A percentile compares a stretch with the other conserved stretches of the same genome.
Conservation (phyloP, 2,329 filamentous ascomycete species). For the Domatiomyces globalis region DNA sequence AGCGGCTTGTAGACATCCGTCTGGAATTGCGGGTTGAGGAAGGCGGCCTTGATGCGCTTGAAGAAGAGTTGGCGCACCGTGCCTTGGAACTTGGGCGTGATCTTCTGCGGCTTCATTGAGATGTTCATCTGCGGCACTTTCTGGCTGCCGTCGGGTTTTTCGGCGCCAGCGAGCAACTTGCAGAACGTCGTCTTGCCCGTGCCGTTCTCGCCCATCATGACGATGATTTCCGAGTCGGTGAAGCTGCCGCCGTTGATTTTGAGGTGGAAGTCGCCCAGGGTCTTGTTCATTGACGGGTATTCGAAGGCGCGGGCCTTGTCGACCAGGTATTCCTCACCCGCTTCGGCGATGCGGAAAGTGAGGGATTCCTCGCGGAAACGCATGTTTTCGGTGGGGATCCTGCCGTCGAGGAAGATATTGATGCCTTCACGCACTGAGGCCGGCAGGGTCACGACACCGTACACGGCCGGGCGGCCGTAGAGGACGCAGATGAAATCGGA, state of each 20-base stretch:
- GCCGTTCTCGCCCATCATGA: conserved; percentile 99
- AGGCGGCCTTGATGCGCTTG: conserved; percentile 97
- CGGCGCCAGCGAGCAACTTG: conserved; percentile 79
- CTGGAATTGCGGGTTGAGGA: conserved; percentile 95
- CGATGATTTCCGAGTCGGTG: conserved; percentile 95
- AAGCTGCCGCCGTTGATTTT: conserved; percentile 70
- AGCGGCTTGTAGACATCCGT: conserved; percentile 99
- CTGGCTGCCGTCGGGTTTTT: conserved; percentile 71
- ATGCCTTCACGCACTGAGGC: conserved; percentile 96
- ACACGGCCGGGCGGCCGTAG: conserved; percentile 88
- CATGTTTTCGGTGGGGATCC: conserved; percentile 95
- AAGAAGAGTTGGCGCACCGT: conserved; percentile 97
- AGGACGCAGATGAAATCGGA: conserved; percentile 97
- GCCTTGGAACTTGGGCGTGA: conserved; percentile 93
- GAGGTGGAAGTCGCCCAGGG: conserved; percentile 74
- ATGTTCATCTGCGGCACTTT: conserved; percentile 89
- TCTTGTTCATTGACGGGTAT: conserved; percentile 89
- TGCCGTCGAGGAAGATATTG: conserved; percentile 97
- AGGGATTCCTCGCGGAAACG: conserved; percentile 95
- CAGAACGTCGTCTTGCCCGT: conserved; percentile 99
- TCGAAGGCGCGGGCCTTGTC: conserved; percentile 74
- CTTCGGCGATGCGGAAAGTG: conserved; percentile 86
- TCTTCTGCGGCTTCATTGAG: conserved; percentile 98
- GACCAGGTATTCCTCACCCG: conserved; percentile 70
- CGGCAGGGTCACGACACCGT: conserved; percentile 93